These are phyloP conservation scores for Naegleria gruberi DNA, from an alignment of 208 protist genomes.

Conservation along the genomic window DNA sequence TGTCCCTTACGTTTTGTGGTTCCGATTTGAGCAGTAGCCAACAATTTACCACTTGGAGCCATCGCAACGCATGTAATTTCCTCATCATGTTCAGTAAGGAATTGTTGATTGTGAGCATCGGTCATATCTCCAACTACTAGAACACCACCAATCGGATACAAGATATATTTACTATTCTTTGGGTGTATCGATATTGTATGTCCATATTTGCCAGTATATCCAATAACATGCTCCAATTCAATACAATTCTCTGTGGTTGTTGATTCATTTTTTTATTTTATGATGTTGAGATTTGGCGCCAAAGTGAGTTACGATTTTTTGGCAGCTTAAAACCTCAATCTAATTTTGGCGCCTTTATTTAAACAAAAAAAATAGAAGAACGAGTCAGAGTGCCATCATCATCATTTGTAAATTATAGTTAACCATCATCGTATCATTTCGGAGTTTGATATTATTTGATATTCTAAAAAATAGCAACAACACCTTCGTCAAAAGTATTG, in stretches of 20 bases:
- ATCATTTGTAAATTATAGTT: too few species aligned
- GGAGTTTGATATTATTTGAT: too few species aligned
- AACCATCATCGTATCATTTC: too few species aligned
- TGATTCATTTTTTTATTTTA: too few species aligned
- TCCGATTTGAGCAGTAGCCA: conserved; percentile 31
- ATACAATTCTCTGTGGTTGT: conserved; percentile 7
- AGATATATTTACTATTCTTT: not conserved
- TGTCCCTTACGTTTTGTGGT: conserved; percentile 26
- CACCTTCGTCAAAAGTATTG: too few species aligned
- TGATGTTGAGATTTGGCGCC: too few species aligned
- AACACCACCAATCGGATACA: conserved; percentile 28
- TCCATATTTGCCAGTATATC: conserved; percentile 24
- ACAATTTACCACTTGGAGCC: conserved; percentile 13
- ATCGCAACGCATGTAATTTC: conserved; percentile 29
- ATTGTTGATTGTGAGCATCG: conserved; percentile 30
- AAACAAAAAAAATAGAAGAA: too few species aligned
- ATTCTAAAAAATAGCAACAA: too few species aligned
- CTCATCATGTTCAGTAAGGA: conserved; percentile 35
- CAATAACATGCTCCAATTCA: conserved; percentile 35
- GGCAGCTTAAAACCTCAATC: too few species aligned
- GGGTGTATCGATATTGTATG: conserved; percentile 29
- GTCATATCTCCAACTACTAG: conserved; percentile 23
- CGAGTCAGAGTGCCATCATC: too few species aligned
- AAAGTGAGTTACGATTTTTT: too few species aligned
- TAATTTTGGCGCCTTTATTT: too few species aligned